Conservation (phyloP, 1,139 yeast species). For the Candida sanyaensis region DNA sequence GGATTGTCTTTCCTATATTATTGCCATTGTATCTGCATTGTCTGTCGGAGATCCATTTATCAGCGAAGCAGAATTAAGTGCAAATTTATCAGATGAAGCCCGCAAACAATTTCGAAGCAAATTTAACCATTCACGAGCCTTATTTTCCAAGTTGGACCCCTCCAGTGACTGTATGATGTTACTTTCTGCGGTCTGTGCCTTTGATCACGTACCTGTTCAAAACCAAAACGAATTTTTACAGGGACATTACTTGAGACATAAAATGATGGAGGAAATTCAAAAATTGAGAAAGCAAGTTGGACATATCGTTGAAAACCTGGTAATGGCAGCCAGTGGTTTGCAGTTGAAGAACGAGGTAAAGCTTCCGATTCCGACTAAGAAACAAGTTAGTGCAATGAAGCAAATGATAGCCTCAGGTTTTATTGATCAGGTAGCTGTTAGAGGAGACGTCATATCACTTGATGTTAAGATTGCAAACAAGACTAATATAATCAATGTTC, state of each 20-base stretch:
- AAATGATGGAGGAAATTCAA: slow-evolving; percentile 80
- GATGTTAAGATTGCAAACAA: slow-evolving; percentile 62
- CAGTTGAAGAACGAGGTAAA: slow-evolving; percentile 39
- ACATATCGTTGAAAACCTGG: slow-evolving; percentile 62
- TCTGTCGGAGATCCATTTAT: slow-evolving; percentile 94
- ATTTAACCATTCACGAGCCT: slow-evolving; percentile 56
- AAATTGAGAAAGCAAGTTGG: slow-evolving; percentile 81
- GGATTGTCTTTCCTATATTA: slow-evolving; percentile 80
- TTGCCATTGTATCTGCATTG: slow-evolving; percentile 88
- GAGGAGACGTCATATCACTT: slow-evolving; percentile 75
- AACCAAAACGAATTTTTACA: slow-evolving; percentile 49
- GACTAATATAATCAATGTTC: slow-evolving; percentile 62
- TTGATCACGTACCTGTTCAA: slow-evolving; percentile 67
- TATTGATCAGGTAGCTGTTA: slow-evolving; percentile 83
- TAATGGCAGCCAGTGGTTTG: slow-evolving; percentile 59
- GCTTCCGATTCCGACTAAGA: slow-evolving; percentile 65
- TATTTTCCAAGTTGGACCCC: slow-evolving; percentile 68
- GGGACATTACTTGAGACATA: slow-evolving; percentile 64
- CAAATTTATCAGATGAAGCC: slow-evolving; percentile 25
- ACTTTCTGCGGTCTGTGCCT: slow-evolving; percentile 85
- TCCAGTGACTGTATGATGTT: slow-evolving; percentile 74
- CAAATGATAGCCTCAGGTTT: slow-evolving; percentile 95
- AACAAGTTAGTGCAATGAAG: slow-evolving; percentile 76
- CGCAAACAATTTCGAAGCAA: slow-evolving; percentile 41
- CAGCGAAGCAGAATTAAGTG: slow-evolving; percentile 61